phyloP scores from a whole-genome alignment of 2,329 filamentous ascomycete species.

The Fusarium dlaminii region DNA sequence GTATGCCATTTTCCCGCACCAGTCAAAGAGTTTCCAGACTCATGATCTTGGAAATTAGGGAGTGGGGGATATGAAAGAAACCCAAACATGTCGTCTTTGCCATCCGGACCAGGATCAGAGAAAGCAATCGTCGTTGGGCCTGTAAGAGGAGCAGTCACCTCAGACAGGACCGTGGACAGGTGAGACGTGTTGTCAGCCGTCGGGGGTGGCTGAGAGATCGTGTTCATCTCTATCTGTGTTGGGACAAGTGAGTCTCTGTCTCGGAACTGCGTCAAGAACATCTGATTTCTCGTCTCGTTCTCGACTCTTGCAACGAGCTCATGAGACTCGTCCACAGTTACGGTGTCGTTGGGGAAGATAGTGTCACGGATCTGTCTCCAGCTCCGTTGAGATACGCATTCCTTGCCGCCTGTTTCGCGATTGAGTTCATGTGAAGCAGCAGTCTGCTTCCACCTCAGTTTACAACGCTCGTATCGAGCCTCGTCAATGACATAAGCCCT shows the following conservation, averaged over 20 bases:
- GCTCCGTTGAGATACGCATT: neutral
- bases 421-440: neutral
- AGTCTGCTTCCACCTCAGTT: neutral
- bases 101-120: neutral
- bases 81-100: neutral
- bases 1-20: neutral
- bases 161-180: neutral
- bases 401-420: neutral
- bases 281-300: neutral
- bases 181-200: neutral
- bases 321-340: neutral
- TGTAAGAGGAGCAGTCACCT: neutral
- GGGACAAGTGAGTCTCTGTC: neutral
- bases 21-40: neutral
- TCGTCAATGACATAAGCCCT: neutral
- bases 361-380: conserved; percentile 14
- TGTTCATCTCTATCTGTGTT: neutral
- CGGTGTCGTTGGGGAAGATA: neutral
- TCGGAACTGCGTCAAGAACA: neutral
- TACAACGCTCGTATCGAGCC: neutral
- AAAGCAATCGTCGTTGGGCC: neutral
- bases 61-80: no score
- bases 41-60: neutral
- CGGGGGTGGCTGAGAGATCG: neutral
- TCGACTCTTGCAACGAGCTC: neutral